Evolutionary conservation across 768 basidiomycete genomes (phyloP), one percentile per base, ranked within the genome.

Genomic region (Xerocomellus intermedius): DNA sequence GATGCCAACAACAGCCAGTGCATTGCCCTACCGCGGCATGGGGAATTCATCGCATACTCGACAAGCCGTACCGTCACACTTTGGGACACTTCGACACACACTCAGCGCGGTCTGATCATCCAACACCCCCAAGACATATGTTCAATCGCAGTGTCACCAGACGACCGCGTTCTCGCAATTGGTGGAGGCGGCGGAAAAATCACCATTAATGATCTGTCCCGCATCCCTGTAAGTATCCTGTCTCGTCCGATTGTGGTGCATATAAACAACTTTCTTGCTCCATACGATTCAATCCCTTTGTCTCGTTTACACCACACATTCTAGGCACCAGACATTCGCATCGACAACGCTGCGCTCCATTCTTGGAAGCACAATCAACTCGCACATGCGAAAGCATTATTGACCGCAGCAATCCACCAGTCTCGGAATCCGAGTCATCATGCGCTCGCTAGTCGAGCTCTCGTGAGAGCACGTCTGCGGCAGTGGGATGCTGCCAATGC

Each of bases 1-100:
- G 2, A 16, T 10, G 17, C 8, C 19, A 1, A 17, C 16, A 0
- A 0, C 3, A 0, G 2, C 8, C 24, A 19, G 28, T 42, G 30
- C 39, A 33, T 33, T 3, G 8, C 9, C 2, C 13, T 28, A 8
- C 26, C 28, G 4, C 21, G 3, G 19, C 37, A 49, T 5, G 38
- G 48, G 1, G 4, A 22, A 21, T 49, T 49, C 14, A 16, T 49
- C 26, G 38, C 26, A 14, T 30, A 21, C 19, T 30, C 38, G 4
- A 21, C 38, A 9, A 0, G 4, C 0, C 2, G 16, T 13, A 39
- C 10, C 6, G 10, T 48, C 26, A 38, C 36, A 5, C 12, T 48
- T 28, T 37, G 47, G 47, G 47, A 48, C 47, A 10, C 17, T 3
- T 10, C 9, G 24, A 37, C 35, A n/a, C 16, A 28, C 16, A 8